Evolutionary conservation across 2,329 filamentous ascomycete genomes (phyloP).

Genomic region (Aspergillus sp.): DNA sequence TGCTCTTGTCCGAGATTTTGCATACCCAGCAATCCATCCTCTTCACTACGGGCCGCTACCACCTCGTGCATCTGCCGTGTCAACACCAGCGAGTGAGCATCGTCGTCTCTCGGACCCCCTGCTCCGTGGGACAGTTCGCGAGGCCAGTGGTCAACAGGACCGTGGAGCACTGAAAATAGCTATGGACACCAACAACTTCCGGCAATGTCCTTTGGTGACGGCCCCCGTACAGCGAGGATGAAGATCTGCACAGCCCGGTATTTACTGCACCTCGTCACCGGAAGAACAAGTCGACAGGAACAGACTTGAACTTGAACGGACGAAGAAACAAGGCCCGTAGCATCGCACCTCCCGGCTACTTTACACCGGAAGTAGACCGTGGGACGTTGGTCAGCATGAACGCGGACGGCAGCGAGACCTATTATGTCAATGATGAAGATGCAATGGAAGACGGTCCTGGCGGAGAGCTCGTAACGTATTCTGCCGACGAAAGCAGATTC

Average conservation of each 20-base stretch:
- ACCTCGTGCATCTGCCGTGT: constrained; percentile 65
- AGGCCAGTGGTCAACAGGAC: constrained; percentile 51
- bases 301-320: constrained; percentile 32
- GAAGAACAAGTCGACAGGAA: constrained; percentile 68
- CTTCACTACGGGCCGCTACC: constrained; percentile 92
- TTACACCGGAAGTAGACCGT: constrained; percentile 53
- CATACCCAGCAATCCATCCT: constrained; percentile 76
- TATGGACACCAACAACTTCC: constrained; percentile 67
- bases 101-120: constrained; percentile 76
- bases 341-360: constrained; percentile 29
- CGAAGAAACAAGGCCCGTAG: constrained; percentile 40
- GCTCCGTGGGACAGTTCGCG: constrained; percentile 68
- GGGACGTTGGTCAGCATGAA: constrained; percentile 64
- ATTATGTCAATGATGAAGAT: constrained; percentile 66
- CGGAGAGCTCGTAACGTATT: constrained; percentile 77
- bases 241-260: constrained; percentile 84
- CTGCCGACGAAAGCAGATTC: constrained; percentile 58
- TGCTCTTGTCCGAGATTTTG: constrained; percentile 91
- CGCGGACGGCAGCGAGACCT: constrained; percentile 68
- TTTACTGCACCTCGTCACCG: constrained; percentile 80
- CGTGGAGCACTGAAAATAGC: constrained; percentile 44
- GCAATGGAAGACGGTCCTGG: constrained; percentile 63
- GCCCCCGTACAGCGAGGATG: constrained; percentile 94
- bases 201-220: constrained; percentile 78
- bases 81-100: constrained; percentile 78